phyloP scores from a whole-genome alignment of 2,329 filamentous ascomycete species.

The Epichloe typhina region DNA sequence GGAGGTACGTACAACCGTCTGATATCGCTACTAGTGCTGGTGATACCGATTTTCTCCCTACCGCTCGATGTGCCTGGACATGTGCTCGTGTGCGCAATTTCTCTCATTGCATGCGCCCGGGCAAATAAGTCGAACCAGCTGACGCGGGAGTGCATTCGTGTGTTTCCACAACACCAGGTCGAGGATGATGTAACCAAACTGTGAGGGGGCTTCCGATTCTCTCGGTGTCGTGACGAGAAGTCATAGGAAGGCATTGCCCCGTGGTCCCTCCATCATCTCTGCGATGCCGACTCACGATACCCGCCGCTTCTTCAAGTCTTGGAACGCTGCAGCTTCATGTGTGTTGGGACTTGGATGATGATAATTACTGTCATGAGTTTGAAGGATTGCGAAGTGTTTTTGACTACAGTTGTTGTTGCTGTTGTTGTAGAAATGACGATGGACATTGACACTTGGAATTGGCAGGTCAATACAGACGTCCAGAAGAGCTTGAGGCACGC shows the following conservation, averaged over 20 bases:
- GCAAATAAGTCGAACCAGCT: slow-evolving; percentile 13
- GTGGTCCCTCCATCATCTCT: neutral
- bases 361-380: neutral
- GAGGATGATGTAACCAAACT: slow-evolving; percentile 84
- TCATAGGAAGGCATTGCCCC: neutral
- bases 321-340: neutral
- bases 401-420: slow-evolving; percentile 1
- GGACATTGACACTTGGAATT: slow-evolving; percentile 18
- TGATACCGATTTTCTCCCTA: neutral
- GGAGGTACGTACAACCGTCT: slow-evolving; percentile 60
- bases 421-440: slow-evolving; percentile 10
- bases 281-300: neutral
- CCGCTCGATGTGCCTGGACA: neutral
- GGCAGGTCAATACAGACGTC: slow-evolving; percentile 16
- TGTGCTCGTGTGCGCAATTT: neutral
- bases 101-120: slow-evolving; percentile 3
- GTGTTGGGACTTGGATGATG: neutral
- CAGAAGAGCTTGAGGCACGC: slow-evolving; percentile 15
- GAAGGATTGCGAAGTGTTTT: neutral
- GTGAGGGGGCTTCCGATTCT: slow-evolving; percentile 31
- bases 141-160: slow-evolving; percentile 19
- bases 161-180: slow-evolving; percentile 40
- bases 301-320: neutral
- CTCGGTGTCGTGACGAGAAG: neutral
- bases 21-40: slow-evolving; percentile 8